These are phyloP conservation scores for Phaffia australis DNA, from an alignment of 768 basidiomycete genomes.

Conservation along the genomic window DNA sequence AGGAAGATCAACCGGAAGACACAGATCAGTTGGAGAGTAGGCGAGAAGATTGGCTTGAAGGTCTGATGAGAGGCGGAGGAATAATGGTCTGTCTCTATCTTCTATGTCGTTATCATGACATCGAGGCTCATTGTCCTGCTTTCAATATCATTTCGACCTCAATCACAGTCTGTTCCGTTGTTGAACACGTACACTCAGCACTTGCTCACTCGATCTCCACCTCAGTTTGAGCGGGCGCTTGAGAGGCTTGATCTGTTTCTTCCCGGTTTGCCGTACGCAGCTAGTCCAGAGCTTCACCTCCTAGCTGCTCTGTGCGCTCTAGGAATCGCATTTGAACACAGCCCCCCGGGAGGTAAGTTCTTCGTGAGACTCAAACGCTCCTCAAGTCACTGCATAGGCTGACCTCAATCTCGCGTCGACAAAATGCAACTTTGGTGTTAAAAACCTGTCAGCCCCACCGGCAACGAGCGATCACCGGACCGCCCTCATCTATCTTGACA, in stretches of 20 bases:
- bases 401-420: no score
- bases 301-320: conserved; percentile 12
- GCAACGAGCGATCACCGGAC: no score
- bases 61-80: conserved; percentile 2
- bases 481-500: no score
- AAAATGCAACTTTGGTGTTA: no score
- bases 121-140: background rate
- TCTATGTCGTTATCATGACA: no score
- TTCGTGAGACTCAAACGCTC: no score
- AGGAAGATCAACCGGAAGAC: background rate
- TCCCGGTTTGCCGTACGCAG: conserved; percentile 8
- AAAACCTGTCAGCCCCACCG: no score
- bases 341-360: no score
- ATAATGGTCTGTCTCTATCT: conserved; percentile 3
- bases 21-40: background rate
- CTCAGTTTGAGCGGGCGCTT: background rate
- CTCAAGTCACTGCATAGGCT: no score
- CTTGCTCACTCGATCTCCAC: conserved; percentile 2
- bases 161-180: background rate
- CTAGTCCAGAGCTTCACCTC: conserved; percentile 6
- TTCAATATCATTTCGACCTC: no score
- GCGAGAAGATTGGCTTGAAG: conserved; percentile 11
- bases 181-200: conserved; percentile 3
- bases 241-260: conserved; percentile 11
- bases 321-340: background rate